phyloP scores from a whole-genome alignment of 805 yeast species.

The Candida sithepensis region DNA sequence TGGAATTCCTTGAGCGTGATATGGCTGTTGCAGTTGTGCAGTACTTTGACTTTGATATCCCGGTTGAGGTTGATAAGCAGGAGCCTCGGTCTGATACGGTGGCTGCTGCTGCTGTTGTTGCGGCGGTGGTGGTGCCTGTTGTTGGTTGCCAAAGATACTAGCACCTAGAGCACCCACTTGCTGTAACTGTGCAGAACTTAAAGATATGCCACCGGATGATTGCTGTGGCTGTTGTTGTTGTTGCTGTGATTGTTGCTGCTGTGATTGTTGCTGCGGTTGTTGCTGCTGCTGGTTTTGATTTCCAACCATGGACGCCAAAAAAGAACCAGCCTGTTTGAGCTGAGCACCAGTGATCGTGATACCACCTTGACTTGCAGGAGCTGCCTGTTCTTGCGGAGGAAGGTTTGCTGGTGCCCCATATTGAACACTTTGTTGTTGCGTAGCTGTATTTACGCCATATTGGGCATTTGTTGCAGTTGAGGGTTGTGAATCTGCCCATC shows the following conservation, averaged over 20 bases:
- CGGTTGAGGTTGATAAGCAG: background rate
- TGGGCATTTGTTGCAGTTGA: background rate
- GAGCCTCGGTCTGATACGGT: background rate
- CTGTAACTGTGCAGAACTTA: slow-evolving; percentile 10
- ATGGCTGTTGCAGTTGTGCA: slow-evolving; percentile 7
- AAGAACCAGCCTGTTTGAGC: slow-evolving; percentile 15
- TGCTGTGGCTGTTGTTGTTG: background rate
- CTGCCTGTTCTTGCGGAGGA: slow-evolving; percentile 12
- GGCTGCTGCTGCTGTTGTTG: background rate
- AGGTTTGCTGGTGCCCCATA: background rate
- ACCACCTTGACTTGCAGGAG: slow-evolving; percentile 12
- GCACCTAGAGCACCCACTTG: slow-evolving; percentile 14
- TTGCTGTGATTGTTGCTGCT: too few species aligned
- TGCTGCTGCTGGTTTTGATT: slow-evolving; percentile 7
- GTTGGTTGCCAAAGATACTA: slow-evolving; percentile 4
- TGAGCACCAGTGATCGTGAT: slow-evolving; percentile 12
- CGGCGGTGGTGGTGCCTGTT: slow-evolving; percentile 5
- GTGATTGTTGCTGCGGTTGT: slow-evolving; percentile 9
- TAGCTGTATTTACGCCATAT: too few species aligned
- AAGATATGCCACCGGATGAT: slow-evolving; percentile 4
- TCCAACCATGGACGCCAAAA: slow-evolving; percentile 6
- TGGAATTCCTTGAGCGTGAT: slow-evolving; percentile 5
- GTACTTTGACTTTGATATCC: background rate
- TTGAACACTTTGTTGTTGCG: slow-evolving; percentile 2
- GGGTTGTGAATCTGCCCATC: background rate